Base-by-base conservation (phyloP, 2,329 filamentous ascomycete genomes). In the Penicillium sp. region DNA sequence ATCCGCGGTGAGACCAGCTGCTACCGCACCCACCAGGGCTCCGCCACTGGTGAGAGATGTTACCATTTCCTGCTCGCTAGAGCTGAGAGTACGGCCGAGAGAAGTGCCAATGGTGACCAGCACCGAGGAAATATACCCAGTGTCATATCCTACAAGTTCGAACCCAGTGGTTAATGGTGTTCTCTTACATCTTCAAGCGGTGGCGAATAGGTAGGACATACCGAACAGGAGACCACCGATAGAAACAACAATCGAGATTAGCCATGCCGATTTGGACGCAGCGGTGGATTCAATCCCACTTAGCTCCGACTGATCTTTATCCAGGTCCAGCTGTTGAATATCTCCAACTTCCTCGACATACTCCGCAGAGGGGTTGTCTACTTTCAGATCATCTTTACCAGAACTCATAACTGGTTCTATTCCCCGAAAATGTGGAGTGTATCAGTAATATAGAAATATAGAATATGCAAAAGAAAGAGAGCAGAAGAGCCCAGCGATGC, bases 21-120 rank as follows among this genome's bases (percentile, higher is more conserved):
- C 58, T 11, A 76, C 61, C 54, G 75, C 76, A 8, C 77, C 77
- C 5, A 79, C 55, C 36, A 81, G 71, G 7, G 78, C 77, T 40
- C 76, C 80, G 37, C 76, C 79, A 21, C 56, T 59, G 13, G 53
- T 59, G 33, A 56, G 43, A 10, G 56, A 59, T 8, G 53, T 59
- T 13, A 56, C 56, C 56, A 59, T 59, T 29, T 59, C 56, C 33
- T 59, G 56, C 21, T 59, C 56, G 21, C 31, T 56, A 2, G 56
- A 52, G 28, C 37, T 59, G 8, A 59, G 40, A 2, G 28, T 29
- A 39, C 55, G 56, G n/a, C 56, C 56, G 7, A 56, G 51, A 1
- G 56, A 59, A 7, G 19, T 37, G 36, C 37, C 26, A 11, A 59
- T 56, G 2, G 56, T 54, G 13, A 59, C 56, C 3, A 59, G 44